A percentile compares a stretch with the other conserved stretches of the same genome.
Evolutionary conservation across 2,329 filamentous ascomycete genomes (phyloP).

Genomic region (Endoconidiophora laricicola): DNA sequence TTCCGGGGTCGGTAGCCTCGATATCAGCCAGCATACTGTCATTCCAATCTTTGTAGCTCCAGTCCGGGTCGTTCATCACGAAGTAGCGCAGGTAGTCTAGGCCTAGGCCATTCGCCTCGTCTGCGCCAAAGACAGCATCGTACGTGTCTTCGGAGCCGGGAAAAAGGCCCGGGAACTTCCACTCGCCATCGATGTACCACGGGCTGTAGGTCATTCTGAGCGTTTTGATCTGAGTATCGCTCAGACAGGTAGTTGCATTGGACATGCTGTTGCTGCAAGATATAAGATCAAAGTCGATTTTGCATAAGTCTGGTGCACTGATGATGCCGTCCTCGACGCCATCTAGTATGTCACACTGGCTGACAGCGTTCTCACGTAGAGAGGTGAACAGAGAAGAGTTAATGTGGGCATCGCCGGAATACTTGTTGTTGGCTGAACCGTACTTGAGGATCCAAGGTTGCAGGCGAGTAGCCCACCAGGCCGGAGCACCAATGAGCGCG

Average conservation of each 20-base stretch:
- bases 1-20: constrained; percentile 22
- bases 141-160: constrained; percentile 27
- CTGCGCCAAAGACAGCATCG: constrained; percentile 18
- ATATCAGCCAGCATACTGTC: constrained; percentile 21
- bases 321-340: constrained; percentile 33
- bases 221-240: constrained; percentile 23
- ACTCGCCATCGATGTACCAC: constrained; percentile 17
- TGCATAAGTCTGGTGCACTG: constrained; percentile 28
- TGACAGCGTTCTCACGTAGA: constrained; percentile 27
- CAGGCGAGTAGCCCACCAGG: constrained; percentile 30
- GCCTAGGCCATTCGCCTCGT: constrained; percentile 20
- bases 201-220: constrained; percentile 19
- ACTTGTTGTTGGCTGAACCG: constrained; percentile 31
- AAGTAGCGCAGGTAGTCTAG: constrained; percentile 22
- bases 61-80: constrained; percentile 4
- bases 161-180: constrained; percentile 25
- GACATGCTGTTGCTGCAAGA: constrained; percentile 20
- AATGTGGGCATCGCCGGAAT: constrained; percentile 27
- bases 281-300: constrained; percentile 25
- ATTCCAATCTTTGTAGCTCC: constrained; percentile 17
- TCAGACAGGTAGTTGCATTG: constrained; percentile 24
- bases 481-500: constrained; percentile 28
- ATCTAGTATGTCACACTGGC: constrained; percentile 35
- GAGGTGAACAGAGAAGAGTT: constrained; percentile 24
- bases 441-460: constrained; percentile 20